Evolutionary conservation across 106 monocot species (phyloP), one percentile per base, ranked within the genome.

Genomic region (Platanthera guangdongensis): DNA sequence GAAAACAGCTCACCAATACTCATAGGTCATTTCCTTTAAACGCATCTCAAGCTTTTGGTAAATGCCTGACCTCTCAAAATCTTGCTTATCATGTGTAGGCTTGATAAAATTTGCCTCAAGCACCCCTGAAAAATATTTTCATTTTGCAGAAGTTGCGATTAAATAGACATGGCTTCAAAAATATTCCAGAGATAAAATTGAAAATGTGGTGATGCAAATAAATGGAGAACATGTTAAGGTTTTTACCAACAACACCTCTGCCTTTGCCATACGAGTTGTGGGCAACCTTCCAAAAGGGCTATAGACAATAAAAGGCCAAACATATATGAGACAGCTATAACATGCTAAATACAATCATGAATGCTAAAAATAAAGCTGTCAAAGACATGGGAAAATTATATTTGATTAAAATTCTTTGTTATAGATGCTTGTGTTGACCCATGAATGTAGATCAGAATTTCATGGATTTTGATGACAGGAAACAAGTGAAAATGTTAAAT

Each of bases 81-180:
- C 86, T 77, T 89, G 89, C 52, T 89, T 89, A 71, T 89, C 80
- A 78, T 89, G 89, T 69, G 89, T 89, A 62, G 89, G 89, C 75
- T 89, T 86, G 19, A 89, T 84, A 51, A 89, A 89, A 62, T 89
- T 84, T 70, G 86, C 83, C 79, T 89, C 83, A 48, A 89, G 72
- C 22, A 88, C 80, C 46, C 88, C 88, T 88, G 19, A 57, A 19
- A 81, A 47, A 83, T 46, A 65, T 5, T 65, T 5, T 65, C 18
- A 65, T 65, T 65, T 39, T 39, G 39, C 39, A 39, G 39, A 39
- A 39, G 39, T 39, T 39, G 39, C 3, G 39, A 39, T 3, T 39
- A 39, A 39, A 39, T 39, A 3, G 39, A 3, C 39, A 3, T 39
- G 3, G 39, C 39, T 39, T 39, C 39, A 39, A 39, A n/a, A 39